A percentile compares a stretch with the other conserved stretches of the same genome.
Evolutionary conservation across 805 yeast species (phyloP).

Genomic region (Kazachstania viticola): DNA sequence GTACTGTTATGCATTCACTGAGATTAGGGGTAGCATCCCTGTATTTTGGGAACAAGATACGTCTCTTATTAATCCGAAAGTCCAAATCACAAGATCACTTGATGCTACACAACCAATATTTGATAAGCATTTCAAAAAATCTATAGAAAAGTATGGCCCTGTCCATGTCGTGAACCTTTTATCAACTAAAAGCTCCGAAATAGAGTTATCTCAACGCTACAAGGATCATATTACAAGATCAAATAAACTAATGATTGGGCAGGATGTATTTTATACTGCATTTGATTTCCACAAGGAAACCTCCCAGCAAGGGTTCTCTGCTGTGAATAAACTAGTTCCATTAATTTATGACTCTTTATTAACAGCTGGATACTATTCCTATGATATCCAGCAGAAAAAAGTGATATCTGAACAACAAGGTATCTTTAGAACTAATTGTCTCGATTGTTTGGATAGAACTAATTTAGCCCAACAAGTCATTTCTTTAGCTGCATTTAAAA

Average conservation of each 20-base stretch:
- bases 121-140: slow-evolving; percentile 61
- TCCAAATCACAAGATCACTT: slow-evolving; percentile 70
- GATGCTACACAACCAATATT: slow-evolving; percentile 92
- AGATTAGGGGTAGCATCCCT: slow-evolving; percentile 90
- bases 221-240: slow-evolving; percentile 42
- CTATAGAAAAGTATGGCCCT: slow-evolving; percentile 68
- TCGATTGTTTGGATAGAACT: slow-evolving; percentile 91
- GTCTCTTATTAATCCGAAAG: slow-evolving; percentile 76
- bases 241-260: slow-evolving; percentile 17
- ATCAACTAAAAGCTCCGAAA: slow-evolving; percentile 68
- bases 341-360: slow-evolving; percentile 51
- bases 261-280: slow-evolving; percentile 48
- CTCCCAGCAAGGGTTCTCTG: slow-evolving; percentile 73
- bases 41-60: slow-evolving; percentile 97
- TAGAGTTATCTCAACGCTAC: slow-evolving; percentile 56
- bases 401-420: slow-evolving; percentile 73
- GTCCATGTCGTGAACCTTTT: slow-evolving; percentile 78
- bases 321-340: slow-evolving; percentile 62
- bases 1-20: slow-evolving; percentile 64
- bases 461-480: slow-evolving; percentile 79
- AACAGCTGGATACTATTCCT: slow-evolving; percentile 73
- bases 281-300: slow-evolving; percentile 94
- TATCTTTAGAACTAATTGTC: slow-evolving; percentile 81
- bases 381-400: slow-evolving; percentile 44
- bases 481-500: slow-evolving; percentile 55